phyloP scores from a whole-genome alignment of 768 basidiomycete genomes.

The Naganishia friedmannii region DNA sequence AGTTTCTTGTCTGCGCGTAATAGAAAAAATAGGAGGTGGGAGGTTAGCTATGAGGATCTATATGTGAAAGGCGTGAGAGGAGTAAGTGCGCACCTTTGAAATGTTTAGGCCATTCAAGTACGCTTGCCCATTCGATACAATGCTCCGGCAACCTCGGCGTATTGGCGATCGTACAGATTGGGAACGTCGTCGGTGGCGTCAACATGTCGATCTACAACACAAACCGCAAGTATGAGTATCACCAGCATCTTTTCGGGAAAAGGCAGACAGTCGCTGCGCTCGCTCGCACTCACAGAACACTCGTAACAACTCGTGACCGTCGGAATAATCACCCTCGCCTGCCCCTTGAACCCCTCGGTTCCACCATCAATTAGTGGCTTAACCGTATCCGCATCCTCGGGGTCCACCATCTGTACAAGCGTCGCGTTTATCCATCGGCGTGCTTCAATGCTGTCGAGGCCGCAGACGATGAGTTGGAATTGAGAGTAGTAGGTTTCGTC shows the following conservation, averaged over 20 bases:
- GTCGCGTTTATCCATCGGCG: slow-evolving; percentile 99
- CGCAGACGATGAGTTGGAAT: slow-evolving; percentile 95
- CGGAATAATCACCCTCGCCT: slow-evolving; percentile 93
- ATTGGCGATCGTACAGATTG: slow-evolving; percentile 98
- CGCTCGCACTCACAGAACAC: slow-evolving; percentile 62
- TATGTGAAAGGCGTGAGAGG: not conserved
- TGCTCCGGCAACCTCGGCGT: slow-evolving; percentile 97
- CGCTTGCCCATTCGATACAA: slow-evolving; percentile 99
- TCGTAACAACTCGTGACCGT: slow-evolving; percentile 95
- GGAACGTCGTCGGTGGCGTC: slow-evolving; percentile 93
- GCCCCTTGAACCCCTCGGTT: slow-evolving; percentile 98
- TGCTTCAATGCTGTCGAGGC: slow-evolving; percentile 94
- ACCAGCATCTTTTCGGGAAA: not conserved
- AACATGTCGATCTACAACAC: slow-evolving; percentile 73
- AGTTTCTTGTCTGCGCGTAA: slow-evolving; percentile 74
- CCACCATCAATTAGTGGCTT: slow-evolving; percentile 98
- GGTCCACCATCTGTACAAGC: slow-evolving; percentile 87
- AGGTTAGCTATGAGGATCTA: not conserved
- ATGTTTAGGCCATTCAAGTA: slow-evolving; percentile 94
- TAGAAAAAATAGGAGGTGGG: not conserved
- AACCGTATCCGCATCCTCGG: slow-evolving; percentile 84
- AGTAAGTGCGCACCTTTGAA: slow-evolving; percentile 65
- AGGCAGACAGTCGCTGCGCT: too few relatives aligned
- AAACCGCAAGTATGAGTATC: not conserved
- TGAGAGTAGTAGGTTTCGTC: slow-evolving; percentile 90